Conservation (phyloP, 495 filamentous ascomycete species). For the Aspergillus conjunctus region DNA sequence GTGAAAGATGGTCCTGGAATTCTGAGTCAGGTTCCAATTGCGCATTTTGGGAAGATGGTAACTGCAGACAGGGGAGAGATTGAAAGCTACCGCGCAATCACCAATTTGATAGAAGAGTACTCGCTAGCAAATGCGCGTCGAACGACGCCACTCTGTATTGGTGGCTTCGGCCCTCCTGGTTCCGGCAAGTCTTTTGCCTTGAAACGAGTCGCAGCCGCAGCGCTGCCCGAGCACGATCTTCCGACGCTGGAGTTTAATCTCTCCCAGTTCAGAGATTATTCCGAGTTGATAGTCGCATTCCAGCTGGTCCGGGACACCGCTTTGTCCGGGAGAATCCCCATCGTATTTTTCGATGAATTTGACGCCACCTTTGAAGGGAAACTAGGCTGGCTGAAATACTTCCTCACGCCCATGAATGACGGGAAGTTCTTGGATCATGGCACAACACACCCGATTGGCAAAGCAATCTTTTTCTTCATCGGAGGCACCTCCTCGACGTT, state of each 20-base stretch:
- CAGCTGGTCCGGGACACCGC: constrained; percentile 1
- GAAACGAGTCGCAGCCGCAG: constrained; percentile 6
- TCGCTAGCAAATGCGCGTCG: background rate
- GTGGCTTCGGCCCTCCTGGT: constrained; percentile 9
- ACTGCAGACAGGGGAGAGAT: constrained; percentile 13
- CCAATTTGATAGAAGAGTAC: constrained; percentile 10
- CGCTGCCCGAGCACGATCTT: background rate
- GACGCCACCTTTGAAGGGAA: constrained; percentile 3
- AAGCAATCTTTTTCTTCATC: constrained; percentile 11
- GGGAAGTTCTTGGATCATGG: constrained; percentile 7
- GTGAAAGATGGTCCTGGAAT: background rate
- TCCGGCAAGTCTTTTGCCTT: constrained; percentile 14
- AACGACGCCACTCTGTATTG: constrained; percentile 10
- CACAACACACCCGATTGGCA: constrained; percentile 1
- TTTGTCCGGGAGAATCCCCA: background rate
- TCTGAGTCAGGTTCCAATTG: constrained; percentile 3
- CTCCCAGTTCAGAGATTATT: constrained; percentile 12
- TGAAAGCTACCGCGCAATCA: constrained; percentile 15
- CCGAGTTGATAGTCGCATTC: constrained; percentile 3
- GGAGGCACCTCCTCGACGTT: constrained; percentile 9
- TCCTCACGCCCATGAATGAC: constrained; percentile 18
- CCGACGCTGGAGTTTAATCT: constrained; percentile 8
- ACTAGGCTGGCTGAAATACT: constrained; percentile 16
- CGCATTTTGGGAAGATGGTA: constrained; percentile 2
- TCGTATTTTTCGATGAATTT: constrained; percentile 17